These are phyloP conservation scores for Xylaria sp. DNA, from an alignment of 2,329 filamentous ascomycete genomes.

Conservation along the genomic window DNA sequence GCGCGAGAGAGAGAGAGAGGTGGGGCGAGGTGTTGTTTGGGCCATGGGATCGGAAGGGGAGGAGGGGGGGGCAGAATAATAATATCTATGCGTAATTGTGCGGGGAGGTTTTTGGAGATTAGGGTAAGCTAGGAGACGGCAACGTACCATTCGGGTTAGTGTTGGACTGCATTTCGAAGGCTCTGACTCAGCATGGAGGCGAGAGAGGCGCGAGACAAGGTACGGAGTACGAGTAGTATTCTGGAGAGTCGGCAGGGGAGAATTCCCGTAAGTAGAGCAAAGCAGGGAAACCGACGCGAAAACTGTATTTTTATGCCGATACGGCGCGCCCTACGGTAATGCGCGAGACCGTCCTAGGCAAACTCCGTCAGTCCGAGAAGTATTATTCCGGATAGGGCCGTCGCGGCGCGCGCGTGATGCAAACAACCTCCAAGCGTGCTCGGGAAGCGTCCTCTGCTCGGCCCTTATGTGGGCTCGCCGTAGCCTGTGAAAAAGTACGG, in stretches of 20 bases:
- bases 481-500: no score
- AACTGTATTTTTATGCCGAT: conserved; percentile 4
- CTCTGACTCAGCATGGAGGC: conserved; percentile 31
- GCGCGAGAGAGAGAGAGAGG: conserved; percentile 7
- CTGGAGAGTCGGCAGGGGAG: background rate
- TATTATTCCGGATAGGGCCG: background rate
- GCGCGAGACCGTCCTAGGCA: background rate
- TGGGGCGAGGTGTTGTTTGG: conserved; percentile 9
- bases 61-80: background rate
- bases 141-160: conserved; percentile 30
- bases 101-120: conserved; percentile 12
- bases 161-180: conserved; percentile 27
- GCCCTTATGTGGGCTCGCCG: no score
- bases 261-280: background rate
- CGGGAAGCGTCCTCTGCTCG: no score
- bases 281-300: background rate
- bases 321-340: conserved; percentile 1
- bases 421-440: background rate
- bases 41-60: conserved; percentile 19
- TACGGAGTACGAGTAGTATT: background rate
- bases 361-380: conserved; percentile 11
- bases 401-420: background rate
- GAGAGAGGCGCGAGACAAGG: background rate
- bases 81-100: conserved; percentile 22
- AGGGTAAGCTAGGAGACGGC: conserved; percentile 17